phyloP scores from a whole-genome alignment of 2,329 filamentous ascomycete genomes.

The Calonectria pseudoreteaudii region DNA sequence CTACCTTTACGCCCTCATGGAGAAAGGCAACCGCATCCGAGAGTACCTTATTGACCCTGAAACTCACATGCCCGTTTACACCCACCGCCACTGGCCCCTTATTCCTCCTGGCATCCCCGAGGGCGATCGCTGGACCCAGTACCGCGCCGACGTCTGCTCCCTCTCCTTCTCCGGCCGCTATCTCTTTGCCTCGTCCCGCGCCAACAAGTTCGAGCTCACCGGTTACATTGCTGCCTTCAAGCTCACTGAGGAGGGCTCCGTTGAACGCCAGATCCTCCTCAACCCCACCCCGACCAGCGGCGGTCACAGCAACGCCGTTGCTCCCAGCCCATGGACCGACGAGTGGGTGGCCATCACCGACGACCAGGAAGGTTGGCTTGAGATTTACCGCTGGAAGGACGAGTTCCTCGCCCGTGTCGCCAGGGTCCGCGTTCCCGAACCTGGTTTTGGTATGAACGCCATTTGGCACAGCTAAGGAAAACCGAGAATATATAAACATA shows the following conservation, averaged over 20 bases:
- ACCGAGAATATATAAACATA: not conserved
- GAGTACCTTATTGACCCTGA: conserved; percentile 83
- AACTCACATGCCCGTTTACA: conserved; percentile 83
- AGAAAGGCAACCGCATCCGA: conserved; percentile 86
- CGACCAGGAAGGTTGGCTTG: conserved; percentile 87
- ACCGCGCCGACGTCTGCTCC: conserved; percentile 87
- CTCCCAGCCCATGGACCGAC: conserved; percentile 84
- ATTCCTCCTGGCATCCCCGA: conserved; percentile 77
- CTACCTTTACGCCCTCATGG: conserved; percentile 89
- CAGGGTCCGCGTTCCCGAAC: conserved; percentile 81
- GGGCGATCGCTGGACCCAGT: conserved; percentile 67
- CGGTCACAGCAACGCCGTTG: conserved; percentile 89
- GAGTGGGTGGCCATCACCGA: conserved; percentile 93
- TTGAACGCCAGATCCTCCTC: conserved; percentile 82
- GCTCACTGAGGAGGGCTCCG: conserved; percentile 74
- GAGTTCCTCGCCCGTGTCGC: conserved; percentile 85
- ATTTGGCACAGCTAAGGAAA: conserved; percentile 75
- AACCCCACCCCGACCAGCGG: conserved; percentile 89
- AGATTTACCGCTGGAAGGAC: conserved; percentile 88
- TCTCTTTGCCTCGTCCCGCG: conserved; percentile 86
- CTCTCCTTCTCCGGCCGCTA: conserved; percentile 77
- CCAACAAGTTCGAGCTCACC: conserved; percentile 80
- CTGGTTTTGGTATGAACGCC: conserved; percentile 97
- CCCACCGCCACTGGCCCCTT: conserved; percentile 79
- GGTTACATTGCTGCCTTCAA: conserved; percentile 88